Evolutionary conservation across 441 rosid species (phyloP).

Genomic region (Pelargonium citronellum): DNA sequence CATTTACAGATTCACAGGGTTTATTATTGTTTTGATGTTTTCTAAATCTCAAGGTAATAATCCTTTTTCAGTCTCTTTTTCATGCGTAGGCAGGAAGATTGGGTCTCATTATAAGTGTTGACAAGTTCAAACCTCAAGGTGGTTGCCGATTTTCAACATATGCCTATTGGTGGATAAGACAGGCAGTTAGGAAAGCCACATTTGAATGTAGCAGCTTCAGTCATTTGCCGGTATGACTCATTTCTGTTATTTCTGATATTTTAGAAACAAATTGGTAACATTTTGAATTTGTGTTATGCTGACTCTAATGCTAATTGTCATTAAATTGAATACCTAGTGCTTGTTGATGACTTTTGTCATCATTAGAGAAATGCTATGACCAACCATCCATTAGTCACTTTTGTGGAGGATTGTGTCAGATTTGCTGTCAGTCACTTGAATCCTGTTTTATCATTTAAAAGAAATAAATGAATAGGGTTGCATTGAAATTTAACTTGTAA

Average conservation of each 20-base stretch:
- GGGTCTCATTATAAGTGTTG: slow-evolving; percentile 86
- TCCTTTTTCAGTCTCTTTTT: slow-evolving; percentile 3
- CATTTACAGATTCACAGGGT: not conserved
- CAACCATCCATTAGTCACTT: no score
- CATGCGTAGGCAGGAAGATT: slow-evolving; percentile 64
- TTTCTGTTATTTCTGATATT: slow-evolving; percentile 11
- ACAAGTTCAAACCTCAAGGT: slow-evolving; percentile 74
- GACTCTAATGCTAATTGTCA: not conserved
- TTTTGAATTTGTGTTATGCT: not conserved
- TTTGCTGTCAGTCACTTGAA: no score
- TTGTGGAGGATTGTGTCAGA: no score
- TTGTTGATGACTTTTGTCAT: not conserved
- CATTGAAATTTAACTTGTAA: no score
- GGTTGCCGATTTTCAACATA: slow-evolving; percentile 73
- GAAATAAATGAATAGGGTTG: no score
- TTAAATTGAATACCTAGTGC: not conserved
- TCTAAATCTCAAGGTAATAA: not conserved
- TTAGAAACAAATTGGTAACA: not conserved
- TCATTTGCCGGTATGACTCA: slow-evolving; percentile 66
- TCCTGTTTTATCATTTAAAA: no score
- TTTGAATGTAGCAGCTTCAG: slow-evolving; percentile 67
- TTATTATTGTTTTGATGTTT: not conserved
- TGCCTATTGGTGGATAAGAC: slow-evolving; percentile 94
- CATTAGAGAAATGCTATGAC: not conserved
- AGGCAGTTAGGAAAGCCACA: slow-evolving; percentile 59